Evolutionary conservation across 106 monocot genomes (phyloP).

Genomic region (Dendrobium catenatum): DNA sequence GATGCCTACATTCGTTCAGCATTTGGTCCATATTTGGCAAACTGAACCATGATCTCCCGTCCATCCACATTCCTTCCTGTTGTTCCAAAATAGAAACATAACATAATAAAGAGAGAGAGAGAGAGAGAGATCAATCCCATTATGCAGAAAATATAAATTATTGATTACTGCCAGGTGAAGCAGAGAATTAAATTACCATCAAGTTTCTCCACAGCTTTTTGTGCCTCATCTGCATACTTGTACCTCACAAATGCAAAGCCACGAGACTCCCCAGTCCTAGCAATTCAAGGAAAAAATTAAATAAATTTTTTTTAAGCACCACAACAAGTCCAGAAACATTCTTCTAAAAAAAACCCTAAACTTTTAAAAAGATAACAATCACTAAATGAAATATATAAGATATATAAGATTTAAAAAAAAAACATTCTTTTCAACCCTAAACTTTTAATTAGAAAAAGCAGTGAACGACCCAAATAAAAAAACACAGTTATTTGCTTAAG

Average conservation of each 20-base stretch:
- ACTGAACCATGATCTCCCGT: slow-evolving; percentile 84
- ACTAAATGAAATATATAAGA: not conserved
- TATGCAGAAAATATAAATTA: not conserved
- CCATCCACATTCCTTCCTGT: slow-evolving; percentile 83
- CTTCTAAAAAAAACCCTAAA: not conserved
- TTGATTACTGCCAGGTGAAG: not conserved
- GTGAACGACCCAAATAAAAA: not conserved
- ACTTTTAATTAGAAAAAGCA: not conserved
- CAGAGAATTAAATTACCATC: slow-evolving; percentile 39
- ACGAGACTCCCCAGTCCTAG: slow-evolving; percentile 85
- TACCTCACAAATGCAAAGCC: slow-evolving; percentile 97
- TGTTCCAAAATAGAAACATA: not conserved
- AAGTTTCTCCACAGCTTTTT: slow-evolving; percentile 83
- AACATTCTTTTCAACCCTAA: not conserved
- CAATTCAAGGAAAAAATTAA: not conserved
- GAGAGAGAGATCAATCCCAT: not conserved
- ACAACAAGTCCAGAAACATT: not conserved
- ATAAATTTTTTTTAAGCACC: not conserved
- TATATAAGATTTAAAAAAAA: too few relatives aligned
- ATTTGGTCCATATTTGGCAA: slow-evolving; percentile 96
- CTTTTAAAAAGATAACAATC: not conserved
- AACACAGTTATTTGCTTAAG: not conserved
- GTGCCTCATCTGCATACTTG: slow-evolving; percentile 84
- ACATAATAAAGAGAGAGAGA: not conserved
- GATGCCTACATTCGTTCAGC: slow-evolving; percentile 78